phyloP scores from a whole-genome alignment of 2,329 filamentous ascomycete species.

The Didymellaceae sp. region DNA sequence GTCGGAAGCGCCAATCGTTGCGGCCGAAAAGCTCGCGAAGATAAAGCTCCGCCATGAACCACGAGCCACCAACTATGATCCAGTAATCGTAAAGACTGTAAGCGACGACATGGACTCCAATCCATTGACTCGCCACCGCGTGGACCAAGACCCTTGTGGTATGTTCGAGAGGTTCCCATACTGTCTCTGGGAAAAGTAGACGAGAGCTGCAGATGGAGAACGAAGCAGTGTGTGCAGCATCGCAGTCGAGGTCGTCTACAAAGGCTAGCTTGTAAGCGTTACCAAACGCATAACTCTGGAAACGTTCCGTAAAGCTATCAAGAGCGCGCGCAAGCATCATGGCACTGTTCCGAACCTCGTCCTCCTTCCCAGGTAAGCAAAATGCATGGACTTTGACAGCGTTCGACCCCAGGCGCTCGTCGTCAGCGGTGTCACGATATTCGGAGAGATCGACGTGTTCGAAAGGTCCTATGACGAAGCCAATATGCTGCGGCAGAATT shows the following conservation, averaged over 20 bases:
- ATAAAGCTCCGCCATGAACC: slow-evolving; percentile 94
- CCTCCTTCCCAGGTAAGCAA: slow-evolving; percentile 81
- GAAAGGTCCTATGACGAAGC: slow-evolving; percentile 93
- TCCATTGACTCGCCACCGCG: slow-evolving; percentile 89
- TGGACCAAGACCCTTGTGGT: slow-evolving; percentile 82
- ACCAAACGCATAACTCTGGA: slow-evolving; percentile 84
- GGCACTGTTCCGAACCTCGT: slow-evolving; percentile 87
- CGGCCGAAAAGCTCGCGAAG: slow-evolving; percentile 90
- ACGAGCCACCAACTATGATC: slow-evolving; percentile 87
- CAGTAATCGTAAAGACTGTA: slow-evolving; percentile 82
- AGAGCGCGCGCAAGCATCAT: slow-evolving; percentile 81
- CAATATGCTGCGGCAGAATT: slow-evolving; percentile 85
- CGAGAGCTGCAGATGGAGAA: slow-evolving; percentile 87
- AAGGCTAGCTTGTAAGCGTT: slow-evolving; percentile 93
- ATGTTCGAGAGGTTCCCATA: slow-evolving; percentile 84
- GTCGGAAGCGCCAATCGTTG: slow-evolving; percentile 90
- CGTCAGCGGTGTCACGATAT: slow-evolving; percentile 87
- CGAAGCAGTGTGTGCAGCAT: slow-evolving; percentile 79
- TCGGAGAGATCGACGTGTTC: slow-evolving; percentile 90
- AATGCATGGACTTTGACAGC: slow-evolving; percentile 90
- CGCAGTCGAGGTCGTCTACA: slow-evolving; percentile 82
- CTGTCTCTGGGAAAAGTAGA: slow-evolving; percentile 81
- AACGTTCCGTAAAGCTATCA: slow-evolving; percentile 89
- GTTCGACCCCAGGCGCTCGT: slow-evolving; percentile 86
- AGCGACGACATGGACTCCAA: slow-evolving; percentile 89